Evolutionary conservation across 306 rosid genomes (phyloP), one percentile per base, ranked within the genome.

Genomic region (Clitoria ternatea): DNA sequence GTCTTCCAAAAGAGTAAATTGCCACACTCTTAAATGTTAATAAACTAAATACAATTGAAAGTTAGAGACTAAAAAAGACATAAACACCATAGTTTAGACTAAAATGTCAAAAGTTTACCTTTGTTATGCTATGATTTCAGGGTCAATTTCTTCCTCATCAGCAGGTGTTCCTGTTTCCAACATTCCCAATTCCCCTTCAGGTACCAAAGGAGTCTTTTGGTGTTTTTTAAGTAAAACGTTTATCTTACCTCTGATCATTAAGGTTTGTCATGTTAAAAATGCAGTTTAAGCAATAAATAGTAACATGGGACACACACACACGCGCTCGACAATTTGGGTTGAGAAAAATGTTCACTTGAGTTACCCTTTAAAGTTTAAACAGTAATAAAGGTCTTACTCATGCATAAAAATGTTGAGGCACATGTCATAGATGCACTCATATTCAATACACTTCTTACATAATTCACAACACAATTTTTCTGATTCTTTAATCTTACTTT

Each of bases 141-240:
- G 43, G 1, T 72, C 75, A 14, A 39, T 62, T 67, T 71, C 84
- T 66, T 63, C 87, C 56, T 77, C 88, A 8, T 7, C 67, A 1
- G 49, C 67, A 1, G 49, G 36, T 20, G 53, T 55, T 61, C 48
- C 81, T 36, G 19, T 60, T 17, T 44, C 84, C 18, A 65, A 36
- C 56, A 20, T 62, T 12, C 79, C 84, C n/a, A 63, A 53, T 66
- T 64, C 78, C 19, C 81, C 90, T 74, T 60, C 87, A 77, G 86
- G 89, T 82, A 80, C 55, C 35, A 24, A 14, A 48, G 10, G 1
- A 45, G 15, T 45, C 56, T 14, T 23, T 66, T 8, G 4, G 8
- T 50, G 3, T 15, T 44, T 17, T 52, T 10, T 1, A 22, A 4
- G 49, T 30, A 22, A 23, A 19, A 1, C 27, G 62, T 62, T 73